A percentile compares a stretch with the other conserved stretches of the same genome.
phyloP scores from a whole-genome alignment of 148 eudicot species.

The Chenopodium album region DNA sequence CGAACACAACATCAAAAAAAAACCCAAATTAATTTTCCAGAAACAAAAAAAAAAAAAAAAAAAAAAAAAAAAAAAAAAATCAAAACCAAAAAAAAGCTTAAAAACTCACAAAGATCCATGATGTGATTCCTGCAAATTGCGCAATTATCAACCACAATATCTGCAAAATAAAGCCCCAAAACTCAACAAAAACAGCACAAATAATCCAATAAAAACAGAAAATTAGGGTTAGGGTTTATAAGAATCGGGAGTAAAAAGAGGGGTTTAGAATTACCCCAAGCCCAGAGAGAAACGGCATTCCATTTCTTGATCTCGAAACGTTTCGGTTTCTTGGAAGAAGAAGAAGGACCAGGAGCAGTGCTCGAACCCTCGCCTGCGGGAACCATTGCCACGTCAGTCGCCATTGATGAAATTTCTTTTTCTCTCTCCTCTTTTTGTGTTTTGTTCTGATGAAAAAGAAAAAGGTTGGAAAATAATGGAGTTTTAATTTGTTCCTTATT shows the following conservation, averaged over 20 bases:
- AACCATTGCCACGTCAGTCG: slow-evolving; percentile 48
- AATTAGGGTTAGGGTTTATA: slow-evolving; percentile 24
- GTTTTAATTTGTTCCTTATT: no score
- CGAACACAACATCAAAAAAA: slow-evolving; percentile 47
- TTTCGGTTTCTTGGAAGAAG: slow-evolving; percentile 65
- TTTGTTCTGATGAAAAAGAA: no score
- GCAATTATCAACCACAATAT: slow-evolving; percentile 87
- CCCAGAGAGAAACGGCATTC: slow-evolving; percentile 98
- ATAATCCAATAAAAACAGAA: background rate
- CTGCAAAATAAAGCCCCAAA: slow-evolving; percentile 32
- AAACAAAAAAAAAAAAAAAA: background rate
- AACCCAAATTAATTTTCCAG: background rate
- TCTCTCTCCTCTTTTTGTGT: background rate
- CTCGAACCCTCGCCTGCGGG: slow-evolving; percentile 54
- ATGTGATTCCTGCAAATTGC: slow-evolving; percentile 94
- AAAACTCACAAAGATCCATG: slow-evolving; percentile 87
- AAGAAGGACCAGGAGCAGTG: slow-evolving; percentile 38
- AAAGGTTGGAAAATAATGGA: no score
- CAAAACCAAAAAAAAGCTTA: background rate
- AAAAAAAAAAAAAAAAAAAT: background rate
- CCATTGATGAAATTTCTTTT: slow-evolving; percentile 13
- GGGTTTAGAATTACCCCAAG: slow-evolving; percentile 57
- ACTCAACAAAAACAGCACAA: background rate
- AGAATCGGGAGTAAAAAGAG: background rate
- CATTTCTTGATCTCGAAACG: slow-evolving; percentile 95